phyloP scores from a whole-genome alignment of 2,329 filamentous ascomycete genomes.

The Fusarium piperis region DNA sequence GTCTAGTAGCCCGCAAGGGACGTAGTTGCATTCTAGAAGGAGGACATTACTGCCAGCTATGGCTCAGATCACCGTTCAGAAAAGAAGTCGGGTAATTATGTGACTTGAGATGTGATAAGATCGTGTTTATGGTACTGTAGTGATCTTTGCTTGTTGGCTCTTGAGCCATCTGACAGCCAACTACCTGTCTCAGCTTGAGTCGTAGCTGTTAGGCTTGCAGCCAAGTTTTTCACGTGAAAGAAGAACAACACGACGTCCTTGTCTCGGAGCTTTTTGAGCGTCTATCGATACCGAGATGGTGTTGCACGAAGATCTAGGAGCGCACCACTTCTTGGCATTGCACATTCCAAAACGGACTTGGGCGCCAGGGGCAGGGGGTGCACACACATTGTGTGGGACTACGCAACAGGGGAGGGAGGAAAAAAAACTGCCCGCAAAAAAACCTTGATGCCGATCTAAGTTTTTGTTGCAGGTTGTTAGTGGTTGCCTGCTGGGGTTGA shows the following conservation, averaged over 20 bases:
- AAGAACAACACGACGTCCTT: background rate
- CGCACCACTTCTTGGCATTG: background rate
- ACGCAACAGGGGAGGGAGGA: background rate
- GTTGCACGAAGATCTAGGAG: background rate
- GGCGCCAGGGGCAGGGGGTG: conserved; percentile 2
- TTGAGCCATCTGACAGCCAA: background rate
- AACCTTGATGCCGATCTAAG: background rate
- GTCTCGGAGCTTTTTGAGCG: background rate
- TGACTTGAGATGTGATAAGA: background rate
- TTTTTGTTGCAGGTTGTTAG: background rate
- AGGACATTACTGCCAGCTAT: background rate
- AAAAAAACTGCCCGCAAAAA: background rate
- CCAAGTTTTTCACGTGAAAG: background rate
- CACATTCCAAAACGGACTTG: conserved; percentile 8
- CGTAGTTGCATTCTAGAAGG: background rate
- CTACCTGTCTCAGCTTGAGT: background rate
- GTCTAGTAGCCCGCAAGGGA: conserved; percentile 2
- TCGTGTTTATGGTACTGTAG: background rate
- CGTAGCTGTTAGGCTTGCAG: background rate
- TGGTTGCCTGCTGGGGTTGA: background rate
- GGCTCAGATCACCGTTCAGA: background rate
- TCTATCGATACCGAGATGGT: background rate
- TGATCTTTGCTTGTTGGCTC: background rate
- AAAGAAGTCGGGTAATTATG: background rate
- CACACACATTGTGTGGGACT: conserved; percentile 18